phyloP scores from a whole-genome alignment of 1,284 basidiomycete species.

The Xerocomus cyaneibrunnescens region DNA sequence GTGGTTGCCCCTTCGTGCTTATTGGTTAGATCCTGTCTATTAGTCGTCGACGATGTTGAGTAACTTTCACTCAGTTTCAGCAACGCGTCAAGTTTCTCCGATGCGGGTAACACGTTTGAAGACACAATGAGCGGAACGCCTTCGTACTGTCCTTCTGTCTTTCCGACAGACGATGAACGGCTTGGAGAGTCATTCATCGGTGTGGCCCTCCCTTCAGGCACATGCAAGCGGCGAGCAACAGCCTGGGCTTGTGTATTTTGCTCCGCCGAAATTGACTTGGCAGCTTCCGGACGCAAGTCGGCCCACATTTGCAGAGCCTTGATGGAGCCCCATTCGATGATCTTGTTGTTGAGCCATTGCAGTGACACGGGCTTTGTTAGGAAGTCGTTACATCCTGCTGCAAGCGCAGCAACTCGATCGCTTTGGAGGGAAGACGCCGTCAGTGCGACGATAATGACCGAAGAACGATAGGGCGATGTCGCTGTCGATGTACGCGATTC shows the following conservation, averaged over 20 bases:
- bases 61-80: conserved; percentile 23
- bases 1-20: conserved; percentile 30
- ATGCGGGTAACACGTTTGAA: conserved; percentile 16
- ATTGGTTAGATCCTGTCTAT: conserved; percentile 1
- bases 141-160: conserved; percentile 24
- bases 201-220: conserved; percentile 54
- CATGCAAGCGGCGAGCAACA: conserved; percentile 66
- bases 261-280: conserved; percentile 51
- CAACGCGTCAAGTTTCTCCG: conserved; percentile 28
- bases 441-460: conserved; percentile 97
- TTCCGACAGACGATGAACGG: conserved; percentile 36
- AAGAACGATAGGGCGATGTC: conserved; percentile 78
- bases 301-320: conserved; percentile 89
- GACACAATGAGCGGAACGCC: conserved; percentile 21
- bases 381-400: conserved; percentile 99
- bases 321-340: conserved; percentile 96
- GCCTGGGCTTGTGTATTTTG: conserved; percentile 63
- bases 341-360: conserved; percentile 97
- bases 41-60: conserved; percentile 19
- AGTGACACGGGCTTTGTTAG: conserved; percentile 96
- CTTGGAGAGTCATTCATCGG: conserved; percentile 35
- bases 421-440: conserved; percentile 92
- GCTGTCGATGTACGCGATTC: conserved; percentile 52
- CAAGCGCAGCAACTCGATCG: conserved; percentile 94
- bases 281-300: conserved; percentile 65